phyloP scores from a whole-genome alignment of 2,329 filamentous ascomycete genomes.

The Aotearoamyces nothofagi region DNA sequence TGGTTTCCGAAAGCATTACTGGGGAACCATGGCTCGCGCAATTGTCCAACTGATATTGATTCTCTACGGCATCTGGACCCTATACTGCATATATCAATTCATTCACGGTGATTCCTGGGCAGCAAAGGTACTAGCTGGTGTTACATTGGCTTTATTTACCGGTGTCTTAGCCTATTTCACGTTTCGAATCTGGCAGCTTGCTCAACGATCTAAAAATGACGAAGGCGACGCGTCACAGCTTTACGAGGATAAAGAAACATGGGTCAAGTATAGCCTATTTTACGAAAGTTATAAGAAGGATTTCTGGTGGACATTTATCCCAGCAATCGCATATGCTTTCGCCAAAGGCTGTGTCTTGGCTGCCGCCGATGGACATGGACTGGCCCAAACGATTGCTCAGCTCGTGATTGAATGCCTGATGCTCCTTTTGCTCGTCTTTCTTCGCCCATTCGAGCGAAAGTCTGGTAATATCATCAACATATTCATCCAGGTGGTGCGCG shows the following conservation, averaged over 20 bases:
- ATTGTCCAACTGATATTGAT: slow-evolving; percentile 83
- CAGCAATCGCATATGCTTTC: slow-evolving; percentile 79
- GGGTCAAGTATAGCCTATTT: slow-evolving; percentile 93
- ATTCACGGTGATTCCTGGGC: slow-evolving; percentile 89
- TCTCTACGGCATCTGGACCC: slow-evolving; percentile 85
- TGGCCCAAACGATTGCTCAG: slow-evolving; percentile 66
- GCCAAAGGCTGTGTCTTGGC: slow-evolving; percentile 78
- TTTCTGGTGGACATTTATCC: slow-evolving; percentile 96
- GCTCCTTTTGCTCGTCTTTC: slow-evolving; percentile 68
- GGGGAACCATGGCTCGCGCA: slow-evolving; percentile 78
- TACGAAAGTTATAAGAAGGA: slow-evolving; percentile 90
- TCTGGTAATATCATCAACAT: slow-evolving; percentile 91
- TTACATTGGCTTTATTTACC: slow-evolving; percentile 73
- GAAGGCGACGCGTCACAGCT: slow-evolving; percentile 61
- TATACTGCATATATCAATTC: slow-evolving; percentile 95
- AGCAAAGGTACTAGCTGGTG: slow-evolving; percentile 66
- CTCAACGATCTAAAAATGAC: slow-evolving; percentile 53
- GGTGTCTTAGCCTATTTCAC: slow-evolving; percentile 68
- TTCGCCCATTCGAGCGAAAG: slow-evolving; percentile 71
- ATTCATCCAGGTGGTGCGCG: slow-evolving; percentile 74
- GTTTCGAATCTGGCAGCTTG: slow-evolving; percentile 67
- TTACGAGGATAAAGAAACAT: slow-evolving; percentile 79
- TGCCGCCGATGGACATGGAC: slow-evolving; percentile 69
- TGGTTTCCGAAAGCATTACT: slow-evolving; percentile 90
- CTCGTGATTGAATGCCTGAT: slow-evolving; percentile 67